Percentiles rank a stretch among this genome's conserved stretches.
phyloP scores from a whole-genome alignment of 2,329 filamentous ascomycete genomes.

The Seiridium unicorne region DNA sequence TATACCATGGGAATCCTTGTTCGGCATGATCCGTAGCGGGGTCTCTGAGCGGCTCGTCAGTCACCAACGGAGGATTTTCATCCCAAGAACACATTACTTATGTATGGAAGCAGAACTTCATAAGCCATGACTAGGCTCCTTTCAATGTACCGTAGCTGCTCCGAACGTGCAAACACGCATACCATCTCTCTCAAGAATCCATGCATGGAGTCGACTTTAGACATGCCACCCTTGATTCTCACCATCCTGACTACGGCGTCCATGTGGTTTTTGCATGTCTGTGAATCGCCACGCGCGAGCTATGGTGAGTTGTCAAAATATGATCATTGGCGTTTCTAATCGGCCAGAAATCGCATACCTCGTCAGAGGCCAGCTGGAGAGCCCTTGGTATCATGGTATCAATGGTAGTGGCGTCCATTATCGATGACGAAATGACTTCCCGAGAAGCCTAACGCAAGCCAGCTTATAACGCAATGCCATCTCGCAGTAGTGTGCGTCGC shows the following conservation, averaged over 20 bases:
- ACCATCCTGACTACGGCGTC: not conserved
- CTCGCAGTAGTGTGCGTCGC: not conserved
- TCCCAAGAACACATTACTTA: no score
- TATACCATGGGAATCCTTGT: not conserved
- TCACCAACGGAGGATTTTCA: no score
- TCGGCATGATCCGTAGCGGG: not conserved
- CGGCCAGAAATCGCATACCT: not conserved
- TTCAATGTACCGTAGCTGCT: not conserved
- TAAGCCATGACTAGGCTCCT: not conserved
- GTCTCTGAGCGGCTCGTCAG: no score
- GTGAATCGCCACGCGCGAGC: not conserved
- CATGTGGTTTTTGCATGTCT: not conserved
- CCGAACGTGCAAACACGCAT: not conserved
- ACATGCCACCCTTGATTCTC: not conserved
- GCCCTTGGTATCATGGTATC: not conserved
- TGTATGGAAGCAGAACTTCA: no score
- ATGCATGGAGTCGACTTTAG: not conserved
- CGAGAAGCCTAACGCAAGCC: not conserved
- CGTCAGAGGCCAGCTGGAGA: not conserved
- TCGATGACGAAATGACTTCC: not conserved
- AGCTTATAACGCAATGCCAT: not conserved
- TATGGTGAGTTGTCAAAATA: not conserved
- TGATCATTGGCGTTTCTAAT: no score
- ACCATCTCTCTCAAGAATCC: not conserved
- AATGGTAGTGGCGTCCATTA: rapidly evolving